Conservation (phyloP, 768 basidiomycete species). For the Tulasnella sp. region DNA sequence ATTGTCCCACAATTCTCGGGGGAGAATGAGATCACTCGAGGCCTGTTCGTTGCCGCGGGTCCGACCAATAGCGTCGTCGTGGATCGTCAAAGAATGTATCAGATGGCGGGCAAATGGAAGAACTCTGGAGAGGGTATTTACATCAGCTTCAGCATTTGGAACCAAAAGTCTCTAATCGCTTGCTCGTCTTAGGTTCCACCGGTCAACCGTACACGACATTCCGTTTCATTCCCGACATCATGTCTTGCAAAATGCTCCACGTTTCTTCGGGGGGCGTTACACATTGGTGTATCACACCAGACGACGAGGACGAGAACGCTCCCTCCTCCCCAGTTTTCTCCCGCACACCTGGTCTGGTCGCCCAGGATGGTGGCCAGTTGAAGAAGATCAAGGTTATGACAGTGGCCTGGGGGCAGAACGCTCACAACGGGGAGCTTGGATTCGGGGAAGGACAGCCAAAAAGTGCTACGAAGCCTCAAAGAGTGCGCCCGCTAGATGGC, state of each 20-base stretch:
- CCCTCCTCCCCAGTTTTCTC: slow-evolving; percentile 35
- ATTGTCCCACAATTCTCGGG: slow-evolving; percentile 84
- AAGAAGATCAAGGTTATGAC: slow-evolving; percentile 22
- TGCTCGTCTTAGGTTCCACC: slow-evolving; percentile 57
- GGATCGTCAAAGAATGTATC: slow-evolving; percentile 82
- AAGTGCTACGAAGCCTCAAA: slow-evolving; percentile 78
- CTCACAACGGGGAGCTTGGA: slow-evolving; percentile 65
- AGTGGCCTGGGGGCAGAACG: slow-evolving; percentile 34
- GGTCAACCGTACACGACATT: slow-evolving; percentile 87
- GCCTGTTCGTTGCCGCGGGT: slow-evolving; percentile 64
- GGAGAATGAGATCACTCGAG: slow-evolving; percentile 60
- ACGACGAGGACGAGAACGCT: slow-evolving; percentile 55
- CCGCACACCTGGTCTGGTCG: background rate
- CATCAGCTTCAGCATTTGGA: background rate
- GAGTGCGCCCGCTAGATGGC: slow-evolving; percentile 64
- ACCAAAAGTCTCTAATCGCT: background rate
- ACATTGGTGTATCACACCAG: slow-evolving; percentile 73
- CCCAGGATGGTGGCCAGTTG: background rate
- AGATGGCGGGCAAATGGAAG: slow-evolving; percentile 93
- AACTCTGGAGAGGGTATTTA: slow-evolving; percentile 80
- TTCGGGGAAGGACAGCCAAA: slow-evolving; percentile 77
- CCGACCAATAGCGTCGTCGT: slow-evolving; percentile 80
- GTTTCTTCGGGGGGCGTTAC: slow-evolving; percentile 83
- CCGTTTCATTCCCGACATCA: slow-evolving; percentile 80
- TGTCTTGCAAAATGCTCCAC: slow-evolving; percentile 74